Conservation (phyloP, 768 basidiomycete species). For the Gloeostereum incarnatum region DNA sequence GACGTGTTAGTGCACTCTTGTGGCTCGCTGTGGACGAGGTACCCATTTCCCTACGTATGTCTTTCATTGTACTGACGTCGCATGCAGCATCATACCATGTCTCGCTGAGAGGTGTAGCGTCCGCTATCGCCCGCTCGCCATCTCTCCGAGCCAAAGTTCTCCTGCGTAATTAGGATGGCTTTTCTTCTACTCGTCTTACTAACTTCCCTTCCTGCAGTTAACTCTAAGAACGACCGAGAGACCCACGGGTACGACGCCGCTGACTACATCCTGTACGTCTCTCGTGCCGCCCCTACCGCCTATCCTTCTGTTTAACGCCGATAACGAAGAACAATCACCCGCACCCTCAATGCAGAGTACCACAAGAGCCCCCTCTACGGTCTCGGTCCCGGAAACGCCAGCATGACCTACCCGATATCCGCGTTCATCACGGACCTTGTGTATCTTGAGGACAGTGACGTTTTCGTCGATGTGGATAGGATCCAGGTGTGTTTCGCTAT, state of each 20-base stretch:
- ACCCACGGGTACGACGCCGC: conserved; percentile 77
- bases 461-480: conserved; percentile 50
- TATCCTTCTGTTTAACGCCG: no score
- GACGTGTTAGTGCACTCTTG: conserved; percentile 84
- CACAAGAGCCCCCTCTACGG: conserved; percentile 38
- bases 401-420: conserved; percentile 60
- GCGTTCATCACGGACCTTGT: conserved; percentile 84
- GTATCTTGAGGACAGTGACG: conserved; percentile 53
- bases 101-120: conserved; percentile 79
- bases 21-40: conserved; percentile 94
- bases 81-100: conserved; percentile 83
- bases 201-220: conserved; percentile 41
- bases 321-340: conserved; percentile 61
- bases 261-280: conserved; percentile 68
- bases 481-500: conserved; percentile 40
- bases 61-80: background rate
- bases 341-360: conserved; percentile 60
- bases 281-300: no score
- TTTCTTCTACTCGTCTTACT: background rate
- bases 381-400: conserved; percentile 46
- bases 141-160: conserved; percentile 73
- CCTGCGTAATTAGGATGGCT: conserved; percentile 51
- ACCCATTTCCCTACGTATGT: conserved; percentile 7
- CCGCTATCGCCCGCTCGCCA: conserved; percentile 65
- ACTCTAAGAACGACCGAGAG: conserved; percentile 82